These are phyloP conservation scores for Pseudonitzschia multistriata DNA, from an alignment of 108 stramenopile species.

Conservation along the genomic window DNA sequence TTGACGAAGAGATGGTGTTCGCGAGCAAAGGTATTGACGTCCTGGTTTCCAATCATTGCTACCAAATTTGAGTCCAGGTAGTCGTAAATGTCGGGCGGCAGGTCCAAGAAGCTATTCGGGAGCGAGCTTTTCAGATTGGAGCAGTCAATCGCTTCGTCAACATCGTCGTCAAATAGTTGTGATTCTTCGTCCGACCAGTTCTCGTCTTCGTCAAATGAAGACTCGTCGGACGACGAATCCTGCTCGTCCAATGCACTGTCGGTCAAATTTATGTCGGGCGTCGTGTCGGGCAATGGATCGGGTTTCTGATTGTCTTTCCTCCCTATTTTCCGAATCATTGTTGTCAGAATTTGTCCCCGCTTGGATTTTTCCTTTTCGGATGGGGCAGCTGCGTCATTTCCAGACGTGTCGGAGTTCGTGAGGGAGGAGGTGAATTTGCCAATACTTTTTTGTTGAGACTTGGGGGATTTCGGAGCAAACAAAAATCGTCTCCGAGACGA, in stretches of 20 bases:
- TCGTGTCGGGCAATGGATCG: background rate
- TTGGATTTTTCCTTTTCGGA: constrained; percentile 5
- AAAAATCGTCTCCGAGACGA: background rate
- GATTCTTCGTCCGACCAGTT: constrained; percentile 8
- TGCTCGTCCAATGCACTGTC: constrained; percentile 1
- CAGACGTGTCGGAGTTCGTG: background rate
- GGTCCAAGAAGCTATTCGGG: constrained; percentile 35
- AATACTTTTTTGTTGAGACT: background rate
- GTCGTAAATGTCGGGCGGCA: constrained; percentile 34
- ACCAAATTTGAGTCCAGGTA: constrained; percentile 36
- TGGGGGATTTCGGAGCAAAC: constrained; percentile 2
- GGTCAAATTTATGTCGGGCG: background rate
- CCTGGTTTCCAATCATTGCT: constrained; percentile 20
- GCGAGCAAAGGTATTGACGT: constrained; percentile 41
- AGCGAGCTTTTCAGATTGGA: constrained; percentile 9
- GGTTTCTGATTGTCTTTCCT: background rate
- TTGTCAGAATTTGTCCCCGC: constrained; percentile 9
- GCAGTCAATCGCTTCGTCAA: constrained; percentile 21
- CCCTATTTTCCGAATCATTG: constrained; percentile 13
- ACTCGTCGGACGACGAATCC: constrained; percentile 24
- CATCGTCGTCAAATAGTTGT: constrained; percentile 14
- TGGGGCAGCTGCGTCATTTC: background rate
- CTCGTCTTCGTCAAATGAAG: constrained; percentile 24
- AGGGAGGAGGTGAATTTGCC: background rate
- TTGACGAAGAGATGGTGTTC: constrained; percentile 72